Base-by-base conservation (phyloP, 768 basidiomycete species). In the Suillus cothurnatus region DNA sequence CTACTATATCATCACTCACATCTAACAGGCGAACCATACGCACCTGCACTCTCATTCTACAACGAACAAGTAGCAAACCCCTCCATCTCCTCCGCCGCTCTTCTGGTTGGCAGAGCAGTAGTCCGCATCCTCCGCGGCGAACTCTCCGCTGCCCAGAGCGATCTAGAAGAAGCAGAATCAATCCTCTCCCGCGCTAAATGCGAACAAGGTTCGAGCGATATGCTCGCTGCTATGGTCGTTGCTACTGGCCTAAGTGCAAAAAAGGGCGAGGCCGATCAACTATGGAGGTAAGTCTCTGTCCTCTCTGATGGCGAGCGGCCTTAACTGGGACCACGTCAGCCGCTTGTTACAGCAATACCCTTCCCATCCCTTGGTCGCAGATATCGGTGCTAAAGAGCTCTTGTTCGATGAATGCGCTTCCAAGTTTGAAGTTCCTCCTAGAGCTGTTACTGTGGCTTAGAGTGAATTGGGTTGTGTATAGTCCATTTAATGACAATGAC, bases 21-120 rank as follows among this genome's bases (percentile, higher is more conserved):
- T 50, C 7, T 9, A 26, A 26, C n/a, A 76, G 75, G 73, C 31
- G 75, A 76, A 43, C 70, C 76, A n/a, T 79, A 74, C 63, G 73
- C 78, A 19, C 78, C 83, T 66, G 78, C 81, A 28, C 72, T 81
- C 64, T 80, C 84, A 43, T 94, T 93, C 79, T 94, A 91, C 76
- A 90, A 89, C 6, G 93, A 95, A 70, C 93, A 94, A 73, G 79
- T 94, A 26, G 91, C 85, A 19, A 94, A 93, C 73, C 92, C 92
- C 2, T 91, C 90, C 15, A 74, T 93, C 60, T 85, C 88, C 17
- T 91, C 90, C 0, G 85, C 89, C 12, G 88, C 89, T 69, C 79
- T 94, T 38, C 82, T 94, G 49, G 89, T 91, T 26, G 87, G 90
- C n/a, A 86, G 93, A 67, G 92, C 91, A 11, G 85, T 93, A 32